Conservation (phyloP, 177 flowering plant genomes). For the Vitis hybrid region DNA sequence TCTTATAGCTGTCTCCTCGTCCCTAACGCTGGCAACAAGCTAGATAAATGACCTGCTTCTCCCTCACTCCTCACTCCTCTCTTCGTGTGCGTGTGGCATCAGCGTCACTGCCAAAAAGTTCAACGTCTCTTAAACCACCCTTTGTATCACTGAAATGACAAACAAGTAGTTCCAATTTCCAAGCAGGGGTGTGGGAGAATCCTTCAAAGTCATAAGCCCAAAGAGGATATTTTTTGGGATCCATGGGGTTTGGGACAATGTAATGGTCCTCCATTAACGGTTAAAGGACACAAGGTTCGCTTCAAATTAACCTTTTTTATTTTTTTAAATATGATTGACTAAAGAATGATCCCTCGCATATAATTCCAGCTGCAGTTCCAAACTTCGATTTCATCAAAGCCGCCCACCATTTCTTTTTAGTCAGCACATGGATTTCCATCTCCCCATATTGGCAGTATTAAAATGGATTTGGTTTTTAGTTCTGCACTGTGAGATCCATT, state of each 20-base stretch:
- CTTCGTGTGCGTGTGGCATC: not conserved
- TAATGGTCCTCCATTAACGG: constrained; percentile 25
- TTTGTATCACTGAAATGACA: constrained; percentile 1
- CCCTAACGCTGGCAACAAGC: constrained; percentile 42
- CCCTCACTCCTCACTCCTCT: not conserved
- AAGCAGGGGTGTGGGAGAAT: constrained; percentile 6
- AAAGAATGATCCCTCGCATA: constrained; percentile 8
- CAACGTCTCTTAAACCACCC: not conserved
- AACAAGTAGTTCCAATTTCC: not conserved
- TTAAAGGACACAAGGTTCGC: not conserved
- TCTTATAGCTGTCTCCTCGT: constrained; percentile 47
- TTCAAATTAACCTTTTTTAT: not conserved
- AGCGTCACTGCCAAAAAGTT: not conserved
- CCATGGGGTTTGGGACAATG: constrained; percentile 6
- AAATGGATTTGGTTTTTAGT: not conserved
- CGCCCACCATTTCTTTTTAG: constrained; percentile 3
- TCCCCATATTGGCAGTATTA: not conserved
- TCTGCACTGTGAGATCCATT: constrained; percentile 11
- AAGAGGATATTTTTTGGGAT: not conserved
- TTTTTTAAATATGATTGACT: constrained; percentile 12
- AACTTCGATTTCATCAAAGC: constrained; percentile 12
- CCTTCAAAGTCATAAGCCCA: not conserved
- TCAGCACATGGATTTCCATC: constrained; percentile 20
- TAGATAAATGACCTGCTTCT: constrained; percentile 2
- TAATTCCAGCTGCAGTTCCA: not conserved